Percentiles rank a stretch among this genome's conserved stretches.
Evolutionary conservation across 1,284 basidiomycete genomes (phyloP).

Genomic region (Omphalotus olearius): DNA sequence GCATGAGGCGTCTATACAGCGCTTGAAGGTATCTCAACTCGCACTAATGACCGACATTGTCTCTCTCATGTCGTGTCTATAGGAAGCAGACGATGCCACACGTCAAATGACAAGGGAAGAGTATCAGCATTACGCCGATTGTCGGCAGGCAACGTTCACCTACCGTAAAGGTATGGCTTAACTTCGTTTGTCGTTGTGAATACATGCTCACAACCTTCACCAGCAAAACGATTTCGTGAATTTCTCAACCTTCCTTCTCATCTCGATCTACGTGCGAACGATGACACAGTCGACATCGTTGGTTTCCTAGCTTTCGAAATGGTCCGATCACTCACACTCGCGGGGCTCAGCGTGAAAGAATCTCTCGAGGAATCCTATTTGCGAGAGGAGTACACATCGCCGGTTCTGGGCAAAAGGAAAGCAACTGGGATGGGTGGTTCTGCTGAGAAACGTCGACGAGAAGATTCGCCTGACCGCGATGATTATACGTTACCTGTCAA

Average conservation of each 20-base stretch:
- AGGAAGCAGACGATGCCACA: constrained; percentile 95
- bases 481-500: constrained; percentile 63
- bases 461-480: constrained; percentile 54
- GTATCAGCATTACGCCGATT: constrained; percentile 97
- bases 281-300: constrained; percentile 95
- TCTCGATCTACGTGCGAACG: constrained; percentile 88
- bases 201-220: not conserved
- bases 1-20: constrained; percentile 88
- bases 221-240: constrained; percentile 93
- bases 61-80: constrained; percentile 7
- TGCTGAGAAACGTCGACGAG: constrained; percentile 55
- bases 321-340: constrained; percentile 88
- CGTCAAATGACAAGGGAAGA: constrained; percentile 95
- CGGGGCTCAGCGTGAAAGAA: constrained; percentile 80
- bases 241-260: constrained; percentile 90
- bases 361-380: constrained; percentile 70
- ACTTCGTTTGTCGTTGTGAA: not conserved
- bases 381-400: constrained; percentile 60
- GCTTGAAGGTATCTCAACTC: constrained; percentile 59
- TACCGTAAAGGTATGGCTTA: constrained; percentile 77
- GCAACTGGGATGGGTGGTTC: constrained; percentile 39
- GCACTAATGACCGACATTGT: not conserved
- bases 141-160: constrained; percentile 95
- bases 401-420: constrained; percentile 70
- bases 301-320: constrained; percentile 97